phyloP scores from a whole-genome alignment of 768 basidiomycete genomes.

The Coprinopsis cinerea region DNA sequence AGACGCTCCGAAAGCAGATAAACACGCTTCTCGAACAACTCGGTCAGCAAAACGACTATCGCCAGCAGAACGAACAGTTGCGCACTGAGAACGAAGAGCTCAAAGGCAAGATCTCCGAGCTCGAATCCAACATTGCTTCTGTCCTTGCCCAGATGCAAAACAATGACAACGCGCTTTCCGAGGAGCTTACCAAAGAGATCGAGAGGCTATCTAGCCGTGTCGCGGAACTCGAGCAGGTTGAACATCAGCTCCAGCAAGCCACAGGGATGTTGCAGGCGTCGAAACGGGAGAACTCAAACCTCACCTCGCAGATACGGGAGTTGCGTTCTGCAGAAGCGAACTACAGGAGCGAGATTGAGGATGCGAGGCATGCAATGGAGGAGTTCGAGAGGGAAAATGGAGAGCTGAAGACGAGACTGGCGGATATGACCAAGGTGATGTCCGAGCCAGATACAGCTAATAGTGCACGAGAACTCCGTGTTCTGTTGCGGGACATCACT shows the following conservation, averaged over 20 bases:
- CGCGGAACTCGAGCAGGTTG: slow-evolving; percentile 24
- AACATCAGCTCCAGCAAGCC: slow-evolving; percentile 24
- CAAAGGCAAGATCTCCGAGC: slow-evolving; percentile 22
- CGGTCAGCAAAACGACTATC: slow-evolving; percentile 19
- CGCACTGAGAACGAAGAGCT: slow-evolving; percentile 21
- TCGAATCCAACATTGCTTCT: slow-evolving; percentile 25
- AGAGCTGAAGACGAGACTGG: slow-evolving; percentile 22
- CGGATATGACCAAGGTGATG: slow-evolving; percentile 23
- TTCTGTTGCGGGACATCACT: slow-evolving; percentile 33
- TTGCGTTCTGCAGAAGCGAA: slow-evolving; percentile 17
- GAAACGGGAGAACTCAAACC: slow-evolving; percentile 19
- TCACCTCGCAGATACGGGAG: slow-evolving; percentile 18
- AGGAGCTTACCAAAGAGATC: slow-evolving; percentile 25
- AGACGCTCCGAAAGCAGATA: slow-evolving; percentile 22
- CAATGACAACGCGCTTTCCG: slow-evolving; percentile 16
- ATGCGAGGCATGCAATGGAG: slow-evolving; percentile 18
- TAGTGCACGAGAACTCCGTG: slow-evolving; percentile 28
- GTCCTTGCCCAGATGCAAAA: slow-evolving; percentile 21
- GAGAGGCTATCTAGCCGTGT: slow-evolving; percentile 20
- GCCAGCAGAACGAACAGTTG: slow-evolving; percentile 20
- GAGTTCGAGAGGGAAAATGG: slow-evolving; percentile 24
- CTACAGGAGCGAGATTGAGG: slow-evolving; percentile 19
- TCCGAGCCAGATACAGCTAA: slow-evolving; percentile 15
- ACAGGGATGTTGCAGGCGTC: slow-evolving; percentile 23
- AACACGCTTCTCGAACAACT: slow-evolving; percentile 24